A percentile compares a stretch with the other conserved stretches of the same genome.
Conservation (phyloP, 2,329 filamentous ascomycete genomes). For the Neofusicoccum ribis region DNA sequence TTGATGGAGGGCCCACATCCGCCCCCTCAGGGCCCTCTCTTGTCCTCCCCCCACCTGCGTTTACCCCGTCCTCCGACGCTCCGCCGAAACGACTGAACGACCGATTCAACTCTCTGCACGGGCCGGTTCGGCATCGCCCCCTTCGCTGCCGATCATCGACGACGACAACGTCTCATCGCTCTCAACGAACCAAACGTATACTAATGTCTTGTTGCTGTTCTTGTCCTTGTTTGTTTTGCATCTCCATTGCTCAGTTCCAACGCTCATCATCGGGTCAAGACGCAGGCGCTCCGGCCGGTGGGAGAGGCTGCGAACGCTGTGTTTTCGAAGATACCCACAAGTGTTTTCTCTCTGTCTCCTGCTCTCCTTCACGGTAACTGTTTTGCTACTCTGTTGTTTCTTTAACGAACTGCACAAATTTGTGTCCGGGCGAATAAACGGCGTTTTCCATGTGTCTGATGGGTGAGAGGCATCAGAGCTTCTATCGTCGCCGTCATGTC, state of each 20-base stretch:
- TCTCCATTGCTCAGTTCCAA: neutral
- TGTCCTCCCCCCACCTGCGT: too few species aligned
- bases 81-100: neutral
- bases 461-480: neutral
- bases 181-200: neutral
- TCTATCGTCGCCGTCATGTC: neutral
- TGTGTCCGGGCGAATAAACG: neutral
- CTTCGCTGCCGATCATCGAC: neutral
- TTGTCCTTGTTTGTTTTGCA: neutral
- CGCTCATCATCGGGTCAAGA: slow-evolving; percentile 16
- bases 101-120: neutral
- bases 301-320: slow-evolving; percentile 19
- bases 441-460: neutral
- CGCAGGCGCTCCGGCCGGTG: slow-evolving; percentile 19
- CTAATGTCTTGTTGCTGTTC: neutral
- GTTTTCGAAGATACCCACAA: slow-evolving; percentile 19
- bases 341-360: neutral
- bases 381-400: neutral
- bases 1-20: too few species aligned
- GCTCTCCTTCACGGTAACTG: neutral
- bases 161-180: neutral
- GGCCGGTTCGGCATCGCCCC: neutral
- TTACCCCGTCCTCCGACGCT: neutral
- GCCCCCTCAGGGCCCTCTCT: too few species aligned
- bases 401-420: neutral